phyloP scores from a whole-genome alignment of 768 basidiomycete genomes.

The Tubosaeta brunneosetosa region DNA sequence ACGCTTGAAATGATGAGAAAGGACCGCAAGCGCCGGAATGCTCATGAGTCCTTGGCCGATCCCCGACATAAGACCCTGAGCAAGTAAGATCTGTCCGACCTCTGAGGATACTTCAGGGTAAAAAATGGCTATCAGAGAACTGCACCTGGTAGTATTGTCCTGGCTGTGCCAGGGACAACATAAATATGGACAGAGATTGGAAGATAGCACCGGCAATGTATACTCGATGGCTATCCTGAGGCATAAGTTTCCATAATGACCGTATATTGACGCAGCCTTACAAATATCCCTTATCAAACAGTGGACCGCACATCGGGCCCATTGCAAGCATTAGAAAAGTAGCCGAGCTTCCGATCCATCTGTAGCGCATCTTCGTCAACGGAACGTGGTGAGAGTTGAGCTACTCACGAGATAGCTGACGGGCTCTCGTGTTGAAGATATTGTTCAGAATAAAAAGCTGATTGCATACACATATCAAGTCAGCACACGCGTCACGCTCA shows the following conservation, averaged over 20 bases:
- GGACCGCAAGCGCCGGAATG: conserved; percentile 39
- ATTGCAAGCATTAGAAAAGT: conserved; percentile 15
- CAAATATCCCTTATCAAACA: conserved; percentile 28
- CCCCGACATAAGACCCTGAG: conserved; percentile 42
- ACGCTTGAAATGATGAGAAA: conserved; percentile 43
- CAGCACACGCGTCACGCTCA: not conserved
- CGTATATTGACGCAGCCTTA: conserved; percentile 2
- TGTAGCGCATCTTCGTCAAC: not conserved
- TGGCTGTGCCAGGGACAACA: conserved; percentile 34
- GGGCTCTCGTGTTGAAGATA: conserved; percentile 20
- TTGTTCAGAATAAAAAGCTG: conserved; percentile 21
- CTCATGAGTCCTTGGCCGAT: conserved; percentile 42
- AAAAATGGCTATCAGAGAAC: not conserved
- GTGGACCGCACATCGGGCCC: conserved; percentile 22
- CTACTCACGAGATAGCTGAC: conserved; percentile 23
- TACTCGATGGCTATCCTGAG: conserved; percentile 9
- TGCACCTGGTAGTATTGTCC: conserved; percentile 14
- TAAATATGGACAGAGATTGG: conserved; percentile 31
- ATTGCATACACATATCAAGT: not conserved
- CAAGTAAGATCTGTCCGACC: conserved; percentile 34
- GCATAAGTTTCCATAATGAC: not conserved
- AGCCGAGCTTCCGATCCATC: conserved; percentile 26
- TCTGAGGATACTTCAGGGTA: not conserved
- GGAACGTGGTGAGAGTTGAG: too few species aligned
- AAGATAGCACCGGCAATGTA: conserved; percentile 24